Conservation (phyloP, 2,329 filamentous ascomycete species). For the Chaetomiaceae sp. region DNA sequence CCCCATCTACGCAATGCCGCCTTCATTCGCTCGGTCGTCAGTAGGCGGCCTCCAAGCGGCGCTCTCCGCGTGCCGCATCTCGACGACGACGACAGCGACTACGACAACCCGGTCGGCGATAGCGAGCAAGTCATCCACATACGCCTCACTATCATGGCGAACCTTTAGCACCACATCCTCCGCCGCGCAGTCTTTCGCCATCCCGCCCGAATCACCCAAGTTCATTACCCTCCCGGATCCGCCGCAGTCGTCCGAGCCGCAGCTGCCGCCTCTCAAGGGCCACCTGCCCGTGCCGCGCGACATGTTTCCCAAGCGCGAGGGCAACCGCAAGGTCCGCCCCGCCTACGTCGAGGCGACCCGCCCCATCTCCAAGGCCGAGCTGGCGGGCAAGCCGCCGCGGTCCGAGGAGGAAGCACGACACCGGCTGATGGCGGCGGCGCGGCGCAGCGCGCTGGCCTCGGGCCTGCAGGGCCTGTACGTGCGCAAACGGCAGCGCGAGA, state of each 20-base stretch:
- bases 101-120: not conserved
- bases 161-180: conserved; percentile 25
- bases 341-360: conserved; percentile 57
- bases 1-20: conserved; percentile 21
- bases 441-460: conserved; percentile 65
- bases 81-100: conserved; percentile 6
- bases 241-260: conserved; percentile 58
- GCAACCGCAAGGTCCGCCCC: conserved; percentile 53
- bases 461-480: conserved; percentile 64
- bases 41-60: conserved; percentile 20
- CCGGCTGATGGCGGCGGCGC: conserved; percentile 61
- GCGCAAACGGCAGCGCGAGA: conserved; percentile 50
- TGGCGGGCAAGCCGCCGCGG: conserved; percentile 30
- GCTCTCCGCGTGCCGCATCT: conserved; percentile 17
- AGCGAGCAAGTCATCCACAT: not conserved
- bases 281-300: conserved; percentile 76
- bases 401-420: conserved; percentile 54
- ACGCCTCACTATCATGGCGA: conserved; percentile 6
- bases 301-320: conserved; percentile 57
- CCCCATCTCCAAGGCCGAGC: conserved; percentile 43
- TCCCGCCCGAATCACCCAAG: conserved; percentile 79
- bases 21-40: conserved; percentile 22
- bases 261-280: conserved; percentile 56
- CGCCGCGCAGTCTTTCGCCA: conserved; percentile 36
- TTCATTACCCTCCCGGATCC: conserved; percentile 78